Percentiles rank a stretch among this genome's conserved stretches.
These are phyloP conservation scores for Penicillium dipodomyicola DNA, from an alignment of 495 filamentous ascomycete genomes.

Conservation along the genomic window DNA sequence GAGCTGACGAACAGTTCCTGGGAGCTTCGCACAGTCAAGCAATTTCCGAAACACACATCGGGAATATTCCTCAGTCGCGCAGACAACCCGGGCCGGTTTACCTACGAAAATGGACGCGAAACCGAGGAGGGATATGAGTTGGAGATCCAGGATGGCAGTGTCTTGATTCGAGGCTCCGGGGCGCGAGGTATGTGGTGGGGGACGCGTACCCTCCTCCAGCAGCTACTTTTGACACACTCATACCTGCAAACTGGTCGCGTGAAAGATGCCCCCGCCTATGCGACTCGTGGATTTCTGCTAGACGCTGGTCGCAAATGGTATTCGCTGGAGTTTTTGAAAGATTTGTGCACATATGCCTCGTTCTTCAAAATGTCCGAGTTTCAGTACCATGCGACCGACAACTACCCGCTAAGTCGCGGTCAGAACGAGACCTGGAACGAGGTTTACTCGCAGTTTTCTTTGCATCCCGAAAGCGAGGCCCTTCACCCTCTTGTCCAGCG, in stretches of 20 bases:
- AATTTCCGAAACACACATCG: constrained; percentile 22
- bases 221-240: constrained; percentile 34
- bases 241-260: constrained; percentile 31
- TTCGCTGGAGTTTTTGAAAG: constrained; percentile 49
- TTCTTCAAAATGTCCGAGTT: constrained; percentile 60
- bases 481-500: constrained; percentile 46
- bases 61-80: constrained; percentile 38
- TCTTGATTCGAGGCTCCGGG: constrained; percentile 46
- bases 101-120: constrained; percentile 45
- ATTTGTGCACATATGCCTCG: constrained; percentile 54
- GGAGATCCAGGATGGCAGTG: constrained; percentile 23
- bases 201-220: constrained; percentile 51
- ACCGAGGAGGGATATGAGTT: constrained; percentile 53
- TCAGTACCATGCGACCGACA: constrained; percentile 57
- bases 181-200: constrained; percentile 57
- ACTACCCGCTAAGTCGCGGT: constrained; percentile 54
- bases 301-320: constrained; percentile 60
- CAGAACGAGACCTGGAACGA: constrained; percentile 49
- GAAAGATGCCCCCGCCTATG: constrained; percentile 47
- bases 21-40: constrained; percentile 25
- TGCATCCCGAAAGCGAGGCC: constrained; percentile 39
- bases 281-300: constrained; percentile 51
- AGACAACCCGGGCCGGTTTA: constrained; percentile 20
- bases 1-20: constrained; percentile 33
- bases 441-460: constrained; percentile 52